A percentile compares a stretch with the other conserved stretches of the same genome.
phyloP scores from a whole-genome alignment of 441 rosid genomes.

The Hura crepitans region DNA sequence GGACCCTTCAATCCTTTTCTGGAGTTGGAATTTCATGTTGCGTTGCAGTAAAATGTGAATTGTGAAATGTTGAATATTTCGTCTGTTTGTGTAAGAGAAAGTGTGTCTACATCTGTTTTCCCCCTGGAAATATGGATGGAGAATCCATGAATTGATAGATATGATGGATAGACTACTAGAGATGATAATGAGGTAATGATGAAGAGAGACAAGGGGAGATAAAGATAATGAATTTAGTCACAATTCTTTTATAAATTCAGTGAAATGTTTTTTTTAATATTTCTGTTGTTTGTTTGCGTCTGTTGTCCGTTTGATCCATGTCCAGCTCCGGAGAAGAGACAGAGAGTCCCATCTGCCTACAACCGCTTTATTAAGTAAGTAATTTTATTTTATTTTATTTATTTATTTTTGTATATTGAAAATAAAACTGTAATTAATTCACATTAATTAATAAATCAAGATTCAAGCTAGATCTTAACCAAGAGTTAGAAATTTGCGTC shows the following conservation, averaged over 20 bases:
- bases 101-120: slow-evolving; percentile 15
- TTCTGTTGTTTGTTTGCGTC: slow-evolving; percentile 42
- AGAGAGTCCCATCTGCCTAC: slow-evolving; percentile 99
- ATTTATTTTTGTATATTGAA: not conserved
- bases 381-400: not conserved
- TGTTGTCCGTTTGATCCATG: slow-evolving; percentile 37
- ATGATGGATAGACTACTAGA: slow-evolving; percentile 25
- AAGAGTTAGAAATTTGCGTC: too few relatives aligned
- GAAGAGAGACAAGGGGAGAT: slow-evolving; percentile 37
- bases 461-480: slow-evolving; percentile 8
- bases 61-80: not conserved
- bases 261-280: slow-evolving; percentile 35
- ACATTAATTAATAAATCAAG: not conserved
- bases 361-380: slow-evolving; percentile 97
- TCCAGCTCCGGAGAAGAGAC: slow-evolving; percentile 98
- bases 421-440: not conserved
- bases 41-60: too few relatives aligned
- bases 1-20: not conserved
- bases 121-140: slow-evolving; percentile 49
- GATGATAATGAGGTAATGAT: slow-evolving; percentile 57
- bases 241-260: slow-evolving; percentile 35
- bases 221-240: slow-evolving; percentile 27
- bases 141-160: slow-evolving; percentile 33
- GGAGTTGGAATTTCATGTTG: slow-evolving; percentile 1
- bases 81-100: not conserved